A percentile compares a stretch with the other conserved stretches of the same genome.
Conservation (phyloP, 805 yeast genomes). For the Candida awuae region DNA sequence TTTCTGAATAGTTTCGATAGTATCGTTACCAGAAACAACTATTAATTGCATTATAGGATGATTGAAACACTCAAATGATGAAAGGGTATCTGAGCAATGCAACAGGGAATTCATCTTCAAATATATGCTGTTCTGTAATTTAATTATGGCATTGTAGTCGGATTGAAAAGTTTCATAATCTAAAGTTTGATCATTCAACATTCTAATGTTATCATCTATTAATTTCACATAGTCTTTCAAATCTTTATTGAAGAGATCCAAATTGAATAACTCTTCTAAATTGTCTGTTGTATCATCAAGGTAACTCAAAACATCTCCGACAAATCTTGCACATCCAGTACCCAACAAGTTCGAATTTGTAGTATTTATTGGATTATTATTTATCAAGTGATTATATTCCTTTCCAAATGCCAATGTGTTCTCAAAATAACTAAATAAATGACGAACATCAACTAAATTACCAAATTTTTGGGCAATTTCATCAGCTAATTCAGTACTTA, state of each 20-base stretch:
- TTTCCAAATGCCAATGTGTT: conserved; percentile 6
- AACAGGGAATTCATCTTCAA: conserved; percentile 49
- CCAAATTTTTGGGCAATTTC: conserved; percentile 17
- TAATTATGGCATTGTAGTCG: not conserved
- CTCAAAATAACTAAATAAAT: conserved; percentile 24
- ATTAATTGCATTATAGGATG: conserved; percentile 78
- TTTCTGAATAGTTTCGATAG: conserved; percentile 49
- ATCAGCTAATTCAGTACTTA: conserved; percentile 21
- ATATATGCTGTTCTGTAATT: conserved; percentile 42
- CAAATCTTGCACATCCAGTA: conserved; percentile 9
- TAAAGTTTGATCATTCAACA: not conserved
- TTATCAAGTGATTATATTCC: not conserved
- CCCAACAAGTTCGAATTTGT: not conserved
- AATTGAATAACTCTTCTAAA: conserved; percentile 2
- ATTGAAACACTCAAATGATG: conserved; percentile 77
- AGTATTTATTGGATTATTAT: not conserved
- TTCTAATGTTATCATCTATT: not conserved
- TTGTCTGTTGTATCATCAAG: not conserved
- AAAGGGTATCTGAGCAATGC: conserved; percentile 49
- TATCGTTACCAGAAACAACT: conserved; percentile 49
- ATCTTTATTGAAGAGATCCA: not conserved
- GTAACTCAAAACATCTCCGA: conserved; percentile 6
- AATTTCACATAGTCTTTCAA: conserved; percentile 4
- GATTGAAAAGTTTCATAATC: not conserved
- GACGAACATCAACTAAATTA: conserved; percentile 1